These are phyloP conservation scores for Carallia brachiata DNA, from an alignment of 345 rosid species.

Conservation along the genomic window DNA sequence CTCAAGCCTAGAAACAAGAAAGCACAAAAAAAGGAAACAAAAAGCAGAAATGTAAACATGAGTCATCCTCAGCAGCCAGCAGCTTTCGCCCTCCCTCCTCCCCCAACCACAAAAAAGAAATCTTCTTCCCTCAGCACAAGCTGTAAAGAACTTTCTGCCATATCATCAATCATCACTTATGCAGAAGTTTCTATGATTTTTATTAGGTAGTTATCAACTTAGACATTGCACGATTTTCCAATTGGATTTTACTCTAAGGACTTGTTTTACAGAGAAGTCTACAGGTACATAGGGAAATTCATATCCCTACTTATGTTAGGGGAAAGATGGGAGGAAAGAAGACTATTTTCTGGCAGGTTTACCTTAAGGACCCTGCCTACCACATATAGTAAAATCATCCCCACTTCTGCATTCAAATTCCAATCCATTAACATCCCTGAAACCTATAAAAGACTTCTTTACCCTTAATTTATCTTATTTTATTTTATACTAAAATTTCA, in stretches of 20 bases:
- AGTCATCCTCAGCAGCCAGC: background rate
- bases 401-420: background rate
- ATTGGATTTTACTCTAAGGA: background rate
- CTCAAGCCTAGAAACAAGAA: slow-evolving; percentile 60
- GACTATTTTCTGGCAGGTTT: too few relatives aligned
- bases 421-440: background rate
- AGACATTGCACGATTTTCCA: background rate
- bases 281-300: background rate
- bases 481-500: too few relatives aligned
- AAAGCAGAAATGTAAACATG: background rate
- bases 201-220: background rate
- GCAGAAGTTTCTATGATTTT: background rate
- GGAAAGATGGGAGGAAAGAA: too few relatives aligned
- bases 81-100: too few relatives aligned
- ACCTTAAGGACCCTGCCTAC: too few relatives aligned
- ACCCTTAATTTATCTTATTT: too few relatives aligned
- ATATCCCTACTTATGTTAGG: too few relatives aligned
- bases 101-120: too few relatives aligned
- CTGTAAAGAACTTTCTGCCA: background rate
- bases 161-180: too few relatives aligned
- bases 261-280: background rate
- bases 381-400: background rate
- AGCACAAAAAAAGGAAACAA: background rate
- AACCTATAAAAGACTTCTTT: background rate
- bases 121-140: too few relatives aligned